Base-by-base conservation (phyloP, 208 protist genomes). In the Acanthamoeba healyi region DNA sequence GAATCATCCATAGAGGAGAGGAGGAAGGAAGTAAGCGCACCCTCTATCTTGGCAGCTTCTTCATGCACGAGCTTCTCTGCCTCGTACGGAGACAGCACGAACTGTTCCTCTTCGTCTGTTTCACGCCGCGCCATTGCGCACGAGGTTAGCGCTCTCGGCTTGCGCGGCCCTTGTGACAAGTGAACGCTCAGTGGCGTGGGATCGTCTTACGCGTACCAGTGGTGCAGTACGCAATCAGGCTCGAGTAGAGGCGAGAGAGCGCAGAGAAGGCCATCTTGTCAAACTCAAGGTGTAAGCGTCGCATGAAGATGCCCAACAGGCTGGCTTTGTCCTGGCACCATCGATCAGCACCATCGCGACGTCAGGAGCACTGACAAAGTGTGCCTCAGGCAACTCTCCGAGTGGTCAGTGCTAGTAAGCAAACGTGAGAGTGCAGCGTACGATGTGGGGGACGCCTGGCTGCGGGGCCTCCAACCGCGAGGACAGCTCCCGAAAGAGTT, bases 231-330 rank as follows among this genome's bases (percentile, higher is more conserved):
- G 32, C 36, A 2, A 72, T 24, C 14, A 91, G 32, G 54, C 58
- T 91, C 7, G 84, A 91, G 54, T 72, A 91, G 17, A 91, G 56
- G 19, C 84, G 84, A 40, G 84, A 91, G 32, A 91, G 84, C 12
- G 84, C 58, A 17, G 54, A 44, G 34, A 91, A 91, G 84, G n/a
- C 58, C 56, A 63, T 72, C 38, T 70, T 91, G 19, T 72, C 56
- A 26, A 91, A 91, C 40, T 44, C 84, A 15, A 91, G 84, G 38
- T 51, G 40, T n/a, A 91, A 38, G 15, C 84, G 49, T 1, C 84
- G 84, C 84, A 91, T 36, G 58, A 91, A 91, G 38, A 70, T 91
- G 54, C 84, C 84, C 84, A 91, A 32, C 19, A 72, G 2, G 61
- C 84, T 91, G 22, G 54, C 29, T 51, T 42, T 63, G 26, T 91